These are phyloP conservation scores for Colletotrichum gloeosporioides DNA, from an alignment of 2,329 filamentous ascomycete genomes.

Conservation along the genomic window DNA sequence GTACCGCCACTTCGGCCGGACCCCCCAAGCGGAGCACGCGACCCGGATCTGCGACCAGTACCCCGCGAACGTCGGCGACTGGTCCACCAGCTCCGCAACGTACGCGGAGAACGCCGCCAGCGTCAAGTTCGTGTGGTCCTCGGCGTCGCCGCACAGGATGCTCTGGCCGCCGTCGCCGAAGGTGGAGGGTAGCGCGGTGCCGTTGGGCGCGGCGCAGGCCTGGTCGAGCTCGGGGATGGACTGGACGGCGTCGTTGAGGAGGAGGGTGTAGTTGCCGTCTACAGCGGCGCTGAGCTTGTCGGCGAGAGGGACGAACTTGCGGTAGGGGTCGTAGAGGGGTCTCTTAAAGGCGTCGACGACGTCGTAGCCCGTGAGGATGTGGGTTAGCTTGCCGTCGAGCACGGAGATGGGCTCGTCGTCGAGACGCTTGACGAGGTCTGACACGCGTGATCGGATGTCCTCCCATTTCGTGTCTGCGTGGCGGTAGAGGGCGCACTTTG, in stretches of 20 bases:
- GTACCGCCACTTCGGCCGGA: constrained; percentile 46
- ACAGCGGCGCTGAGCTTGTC: constrained; percentile 26
- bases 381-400: constrained; percentile 24
- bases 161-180: constrained; percentile 27
- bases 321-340: constrained; percentile 35
- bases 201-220: background rate
- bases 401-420: constrained; percentile 30
- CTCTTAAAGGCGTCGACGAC: constrained; percentile 29
- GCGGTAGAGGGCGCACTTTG: constrained; percentile 33
- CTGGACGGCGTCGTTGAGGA: background rate
- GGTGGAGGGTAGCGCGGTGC: background rate
- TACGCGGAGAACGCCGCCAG: constrained; percentile 33
- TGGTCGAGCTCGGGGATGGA: background rate
- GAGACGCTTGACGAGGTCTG: constrained; percentile 32
- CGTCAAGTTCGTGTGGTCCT: constrained; percentile 24
- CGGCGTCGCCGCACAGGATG: constrained; percentile 42
- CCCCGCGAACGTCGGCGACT: constrained; percentile 36
- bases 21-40: constrained; percentile 41
- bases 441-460: constrained; percentile 37
- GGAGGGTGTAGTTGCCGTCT: constrained; percentile 31
- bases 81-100: constrained; percentile 27
- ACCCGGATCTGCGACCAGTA: constrained; percentile 41
- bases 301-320: constrained; percentile 19
- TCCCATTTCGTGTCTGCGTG: constrained; percentile 27
- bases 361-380: constrained; percentile 36